Conservation (phyloP, 208 protist genomes). For the Leishmania tropica region DNA sequence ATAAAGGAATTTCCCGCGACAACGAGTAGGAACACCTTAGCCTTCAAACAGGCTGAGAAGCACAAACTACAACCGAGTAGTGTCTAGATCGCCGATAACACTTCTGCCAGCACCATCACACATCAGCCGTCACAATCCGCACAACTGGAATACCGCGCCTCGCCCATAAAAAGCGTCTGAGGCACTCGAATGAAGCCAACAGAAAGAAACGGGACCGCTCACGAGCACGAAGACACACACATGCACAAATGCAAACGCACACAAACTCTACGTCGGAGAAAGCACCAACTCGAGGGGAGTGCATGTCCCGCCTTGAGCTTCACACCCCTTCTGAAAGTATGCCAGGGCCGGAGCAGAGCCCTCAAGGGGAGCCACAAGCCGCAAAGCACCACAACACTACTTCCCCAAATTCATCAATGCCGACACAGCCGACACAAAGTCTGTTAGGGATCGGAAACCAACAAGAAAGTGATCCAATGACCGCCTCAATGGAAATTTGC, state of each 20-base stretch:
- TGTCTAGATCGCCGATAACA: neutral
- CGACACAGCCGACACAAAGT: too few relatives aligned
- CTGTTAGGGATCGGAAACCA: neutral
- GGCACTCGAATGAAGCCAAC: neutral
- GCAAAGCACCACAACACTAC: neutral
- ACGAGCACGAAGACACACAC: neutral
- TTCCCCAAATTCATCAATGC: neutral
- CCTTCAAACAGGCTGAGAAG: neutral
- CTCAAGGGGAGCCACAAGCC: neutral
- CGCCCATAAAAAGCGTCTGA: neutral
- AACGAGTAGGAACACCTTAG: neutral
- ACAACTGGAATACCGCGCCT: neutral
- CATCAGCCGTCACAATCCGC: neutral
- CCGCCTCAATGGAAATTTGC: conserved; percentile 16
- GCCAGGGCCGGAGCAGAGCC: neutral
- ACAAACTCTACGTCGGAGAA: neutral
- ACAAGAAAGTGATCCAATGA: neutral
- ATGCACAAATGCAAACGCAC: neutral
- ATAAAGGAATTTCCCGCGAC: neutral
- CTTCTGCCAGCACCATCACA: neutral
- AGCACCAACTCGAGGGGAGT: neutral
- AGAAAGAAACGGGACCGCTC: neutral
- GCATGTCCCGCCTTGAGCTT: neutral
- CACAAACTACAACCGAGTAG: neutral
- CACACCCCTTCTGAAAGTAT: neutral